Conservation (phyloP, 768 basidiomycete species). For the Tulasnella sp. region DNA sequence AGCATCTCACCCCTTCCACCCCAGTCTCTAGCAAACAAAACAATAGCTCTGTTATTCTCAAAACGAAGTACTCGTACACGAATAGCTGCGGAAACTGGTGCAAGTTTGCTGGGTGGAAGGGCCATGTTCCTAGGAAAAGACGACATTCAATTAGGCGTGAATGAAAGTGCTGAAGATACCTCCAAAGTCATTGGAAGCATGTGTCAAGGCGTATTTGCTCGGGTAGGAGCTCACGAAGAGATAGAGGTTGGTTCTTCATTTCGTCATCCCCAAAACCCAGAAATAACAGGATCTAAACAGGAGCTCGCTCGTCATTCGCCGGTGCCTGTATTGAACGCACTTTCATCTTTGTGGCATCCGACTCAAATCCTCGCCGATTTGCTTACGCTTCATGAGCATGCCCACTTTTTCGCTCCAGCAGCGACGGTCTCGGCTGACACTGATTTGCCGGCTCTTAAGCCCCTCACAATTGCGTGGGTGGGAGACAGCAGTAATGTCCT, state of each 20-base stretch:
- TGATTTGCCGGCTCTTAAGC: constrained; percentile 43
- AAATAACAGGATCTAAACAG: constrained; percentile 30
- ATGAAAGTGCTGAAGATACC: constrained; percentile 74
- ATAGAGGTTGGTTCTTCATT: constrained; percentile 53
- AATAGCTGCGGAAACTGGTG: constrained; percentile 72
- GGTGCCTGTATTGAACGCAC: constrained; percentile 91
- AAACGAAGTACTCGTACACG: constrained; percentile 92
- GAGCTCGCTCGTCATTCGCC: constrained; percentile 81
- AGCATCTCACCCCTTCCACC: constrained; percentile 35
- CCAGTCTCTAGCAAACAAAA: constrained; percentile 66
- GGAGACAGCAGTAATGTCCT: constrained; percentile 92
- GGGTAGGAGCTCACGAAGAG: constrained; percentile 84
- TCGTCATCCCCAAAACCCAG: neutral
- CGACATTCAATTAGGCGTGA: constrained; percentile 94
- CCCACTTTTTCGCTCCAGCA: constrained; percentile 34
- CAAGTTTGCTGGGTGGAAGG: constrained; percentile 67
- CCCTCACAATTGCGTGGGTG: constrained; percentile 83
- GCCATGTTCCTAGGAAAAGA: constrained; percentile 79
- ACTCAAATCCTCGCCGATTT: constrained; percentile 91
- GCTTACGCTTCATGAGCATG: constrained; percentile 73
- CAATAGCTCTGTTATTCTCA: constrained; percentile 79
- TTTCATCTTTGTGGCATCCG: constrained; percentile 93
- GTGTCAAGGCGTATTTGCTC: constrained; percentile 94
- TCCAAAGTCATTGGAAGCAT: constrained; percentile 84
- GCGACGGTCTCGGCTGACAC: neutral